phyloP scores from a whole-genome alignment of 2,329 filamentous ascomycete genomes.

The Biscogniauxia sp. region DNA sequence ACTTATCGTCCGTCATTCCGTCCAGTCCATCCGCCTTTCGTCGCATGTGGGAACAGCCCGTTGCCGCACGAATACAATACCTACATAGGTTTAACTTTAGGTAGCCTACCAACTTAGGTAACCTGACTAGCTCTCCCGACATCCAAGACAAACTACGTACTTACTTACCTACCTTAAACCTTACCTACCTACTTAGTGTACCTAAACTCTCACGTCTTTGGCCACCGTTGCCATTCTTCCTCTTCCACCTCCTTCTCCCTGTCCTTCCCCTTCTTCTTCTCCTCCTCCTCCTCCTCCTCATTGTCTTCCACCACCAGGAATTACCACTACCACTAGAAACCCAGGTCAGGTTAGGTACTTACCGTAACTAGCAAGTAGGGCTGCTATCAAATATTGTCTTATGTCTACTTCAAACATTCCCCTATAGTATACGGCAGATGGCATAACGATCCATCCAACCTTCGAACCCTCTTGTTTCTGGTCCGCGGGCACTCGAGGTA shows the following conservation, averaged over 20 bases:
- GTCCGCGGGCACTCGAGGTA: conserved; percentile 15
- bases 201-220: neutral
- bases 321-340: no score
- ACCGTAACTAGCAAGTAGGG: no score
- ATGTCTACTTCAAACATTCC: no score
- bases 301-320: neutral
- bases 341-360: no score
- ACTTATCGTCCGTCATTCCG: neutral
- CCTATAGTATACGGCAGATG: conserved; percentile 4
- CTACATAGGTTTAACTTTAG: no score
- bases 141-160: neutral
- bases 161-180: no score
- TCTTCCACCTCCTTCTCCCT: neutral
- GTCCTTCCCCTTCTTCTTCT: no score
- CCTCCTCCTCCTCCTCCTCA: neutral
- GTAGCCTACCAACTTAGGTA: neutral
- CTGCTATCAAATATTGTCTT: no score
- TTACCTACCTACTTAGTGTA: no score
- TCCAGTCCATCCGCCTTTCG: neutral
- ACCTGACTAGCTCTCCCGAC: neutral
- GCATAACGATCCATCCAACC: conserved; percentile 8
- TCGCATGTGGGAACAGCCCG: no score
- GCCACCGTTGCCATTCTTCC: neutral
- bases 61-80: no score
- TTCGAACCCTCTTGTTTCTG: conserved; percentile 10